Percentiles rank a stretch among this genome's conserved stretches.
Evolutionary conservation across 2,329 filamentous ascomycete genomes (phyloP).

Genomic region (Cytospora piceicola): DNA sequence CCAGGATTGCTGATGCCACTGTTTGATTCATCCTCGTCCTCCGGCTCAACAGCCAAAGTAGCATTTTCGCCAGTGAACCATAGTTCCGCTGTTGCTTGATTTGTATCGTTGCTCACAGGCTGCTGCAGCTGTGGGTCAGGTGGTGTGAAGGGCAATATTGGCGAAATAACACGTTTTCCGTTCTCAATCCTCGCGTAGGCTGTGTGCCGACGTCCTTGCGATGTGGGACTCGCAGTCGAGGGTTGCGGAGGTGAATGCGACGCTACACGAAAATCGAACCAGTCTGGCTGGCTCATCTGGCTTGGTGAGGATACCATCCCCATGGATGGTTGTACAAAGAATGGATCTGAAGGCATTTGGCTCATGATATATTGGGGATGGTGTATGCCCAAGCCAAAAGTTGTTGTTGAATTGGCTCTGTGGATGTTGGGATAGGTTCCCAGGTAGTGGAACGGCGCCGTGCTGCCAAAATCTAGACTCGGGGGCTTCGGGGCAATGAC

Average conservation of each 20-base stretch:
- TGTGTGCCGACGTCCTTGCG: slow-evolving; percentile 18
- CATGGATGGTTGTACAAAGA: slow-evolving; percentile 12
- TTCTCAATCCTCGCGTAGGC: slow-evolving; percentile 13
- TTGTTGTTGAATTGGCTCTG: slow-evolving; percentile 32
- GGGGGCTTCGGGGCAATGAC: slow-evolving; percentile 59
- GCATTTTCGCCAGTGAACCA: slow-evolving; percentile 62
- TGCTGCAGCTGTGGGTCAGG: slow-evolving; percentile 11
- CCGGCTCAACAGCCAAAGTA: slow-evolving; percentile 62
- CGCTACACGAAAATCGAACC: slow-evolving; percentile 19
- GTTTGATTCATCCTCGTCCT: slow-evolving; percentile 57
- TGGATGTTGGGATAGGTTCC: slow-evolving; percentile 40
- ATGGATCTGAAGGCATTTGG: slow-evolving; percentile 19
- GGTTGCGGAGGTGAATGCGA: slow-evolving; percentile 17
- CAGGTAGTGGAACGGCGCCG: slow-evolving; percentile 38
- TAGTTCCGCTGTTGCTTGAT: slow-evolving; percentile 44
- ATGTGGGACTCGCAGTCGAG: not conserved
- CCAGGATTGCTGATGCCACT: slow-evolving; percentile 47
- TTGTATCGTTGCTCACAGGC: slow-evolving; percentile 8
- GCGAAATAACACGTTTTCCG: slow-evolving; percentile 11
- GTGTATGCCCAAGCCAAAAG: slow-evolving; percentile 26
- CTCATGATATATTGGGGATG: slow-evolving; percentile 29
- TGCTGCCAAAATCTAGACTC: slow-evolving; percentile 41
- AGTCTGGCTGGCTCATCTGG: slow-evolving; percentile 22
- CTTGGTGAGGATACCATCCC: slow-evolving; percentile 14
- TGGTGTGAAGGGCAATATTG: slow-evolving; percentile 10